Evolutionary conservation across 257 asterid genomes (phyloP), one percentile per base, ranked within the genome.

Genomic region (Ophiorrhiza pumila): DNA sequence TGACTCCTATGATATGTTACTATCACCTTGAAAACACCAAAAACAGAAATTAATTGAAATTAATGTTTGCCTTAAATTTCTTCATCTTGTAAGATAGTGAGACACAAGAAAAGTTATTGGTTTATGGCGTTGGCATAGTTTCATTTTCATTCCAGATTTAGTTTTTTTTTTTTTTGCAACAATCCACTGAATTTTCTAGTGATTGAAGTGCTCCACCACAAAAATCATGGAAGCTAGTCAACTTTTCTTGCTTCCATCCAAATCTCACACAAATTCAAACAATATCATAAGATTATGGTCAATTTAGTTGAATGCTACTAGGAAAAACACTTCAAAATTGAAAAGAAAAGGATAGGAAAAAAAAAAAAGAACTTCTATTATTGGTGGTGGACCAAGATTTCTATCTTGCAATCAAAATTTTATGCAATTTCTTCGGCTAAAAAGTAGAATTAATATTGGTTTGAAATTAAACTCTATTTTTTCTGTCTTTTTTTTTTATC

Each of bases 351-450:
- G 15, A n/a, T 22, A 37, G 20, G 22, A 35, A 22, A 18, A 35
- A 7, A 35, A 39, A 25, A 35, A n/a, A n/a, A n/a, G n/a, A n/a
- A n/a, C n/a, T n/a, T 49, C 31, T 15, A 35, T 47, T 25, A 4
- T 61, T 31, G 59, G 49, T 72, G 62, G 76, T 63, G 69, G 61
- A 46, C 71, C 71, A 67, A 27, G 3, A 46, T 34, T 68, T 64
- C 69, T 39, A 35, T 14, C 31, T 35, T 42, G 47, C 18, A 39
- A 63, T 63, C 55, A 73, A 49, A 49, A 37, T 27, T 8, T 62
- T 34, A 43, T 32, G 37, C 61, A 32, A 47, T 17, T 32, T 4
- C 69, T 47, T 68, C 61, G 70, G 47, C 76, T 13, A 46, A 61
- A 62, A 61, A 35, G 11, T 42, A 42, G n/a, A 65, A 11, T 15